phyloP scores from a whole-genome alignment of 305 asterid species.

The Fraxinus nigra region DNA sequence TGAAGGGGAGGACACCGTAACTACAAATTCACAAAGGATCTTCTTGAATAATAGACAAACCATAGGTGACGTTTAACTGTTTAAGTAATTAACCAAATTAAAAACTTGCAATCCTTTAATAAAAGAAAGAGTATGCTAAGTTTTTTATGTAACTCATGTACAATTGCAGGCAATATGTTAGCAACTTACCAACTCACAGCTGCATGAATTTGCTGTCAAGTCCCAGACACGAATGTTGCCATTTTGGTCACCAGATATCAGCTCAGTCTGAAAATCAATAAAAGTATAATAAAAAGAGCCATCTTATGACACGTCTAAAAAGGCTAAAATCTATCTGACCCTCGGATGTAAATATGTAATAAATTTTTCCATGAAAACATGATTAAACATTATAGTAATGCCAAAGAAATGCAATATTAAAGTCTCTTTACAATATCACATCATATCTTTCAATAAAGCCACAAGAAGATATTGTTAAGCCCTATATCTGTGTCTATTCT shows the following conservation, averaged over 20 bases:
- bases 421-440: neutral
- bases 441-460: neutral
- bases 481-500: neutral
- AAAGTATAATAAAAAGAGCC: neutral
- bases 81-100: neutral
- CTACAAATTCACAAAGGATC: neutral
- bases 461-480: neutral
- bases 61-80: neutral
- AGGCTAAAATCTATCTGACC: neutral
- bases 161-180: neutral
- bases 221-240: slow-evolving; percentile 99
- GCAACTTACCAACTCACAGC: slow-evolving; percentile 84
- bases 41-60: neutral
- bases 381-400: neutral
- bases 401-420: neutral
- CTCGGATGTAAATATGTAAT: neutral
- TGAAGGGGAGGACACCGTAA: neutral
- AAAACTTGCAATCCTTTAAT: neutral
- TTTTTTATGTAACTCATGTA: neutral
- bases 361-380: neutral
- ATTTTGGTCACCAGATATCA: slow-evolving; percentile 96
- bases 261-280: slow-evolving; percentile 61
- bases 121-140: neutral
- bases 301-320: neutral
- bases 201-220: slow-evolving; percentile 92